These are phyloP conservation scores for Tinospora cordifolia DNA, from an alignment of 164 flowering plant species.

Conservation along the genomic window DNA sequence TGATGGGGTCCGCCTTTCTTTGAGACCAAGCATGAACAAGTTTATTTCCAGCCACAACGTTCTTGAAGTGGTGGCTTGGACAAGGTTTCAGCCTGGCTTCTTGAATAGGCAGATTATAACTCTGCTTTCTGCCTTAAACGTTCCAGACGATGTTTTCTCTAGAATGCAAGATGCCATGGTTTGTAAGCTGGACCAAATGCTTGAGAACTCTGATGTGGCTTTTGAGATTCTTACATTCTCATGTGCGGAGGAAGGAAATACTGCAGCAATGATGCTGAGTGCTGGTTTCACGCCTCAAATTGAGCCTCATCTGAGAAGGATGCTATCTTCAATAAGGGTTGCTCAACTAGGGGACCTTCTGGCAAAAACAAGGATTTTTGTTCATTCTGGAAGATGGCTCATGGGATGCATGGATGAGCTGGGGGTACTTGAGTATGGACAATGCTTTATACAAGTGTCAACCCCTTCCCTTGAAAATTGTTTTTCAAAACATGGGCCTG, in stretches of 20 bases:
- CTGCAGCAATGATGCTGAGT: conserved; percentile 82
- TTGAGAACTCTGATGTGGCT: conserved; percentile 60
- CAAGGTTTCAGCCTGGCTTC: conserved; percentile 91
- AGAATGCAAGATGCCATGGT: conserved; percentile 76
- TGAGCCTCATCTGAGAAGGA: conserved; percentile 80
- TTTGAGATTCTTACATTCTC: conserved; percentile 71
- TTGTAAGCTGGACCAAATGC: conserved; percentile 48
- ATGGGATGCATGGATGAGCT: conserved; percentile 89
- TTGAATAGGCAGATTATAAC: conserved; percentile 80
- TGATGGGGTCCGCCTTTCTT: conserved; percentile 42
- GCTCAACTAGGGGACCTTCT: conserved; percentile 77
- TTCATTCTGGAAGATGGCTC: conserved; percentile 76
- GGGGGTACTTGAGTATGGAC: conserved; percentile 80
- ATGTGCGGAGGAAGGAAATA: conserved; percentile 73
- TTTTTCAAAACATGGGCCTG: conserved; percentile 66
- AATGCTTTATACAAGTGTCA: conserved; percentile 88
- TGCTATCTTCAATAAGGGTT: conserved; percentile 70
- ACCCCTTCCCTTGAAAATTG: conserved; percentile 58
- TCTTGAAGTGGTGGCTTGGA: conserved; percentile 85
- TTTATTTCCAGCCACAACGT: conserved; percentile 57
- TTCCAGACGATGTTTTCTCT: conserved; percentile 61
- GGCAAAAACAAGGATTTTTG: conserved; percentile 83
- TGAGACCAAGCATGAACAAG: conserved; percentile 85
- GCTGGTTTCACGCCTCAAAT: conserved; percentile 75
- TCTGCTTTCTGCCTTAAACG: conserved; percentile 64